Evolutionary conservation across 2,329 filamentous ascomycete genomes (phyloP), one percentile per base, ranked within the genome.

Genomic region (Talaromyces marneffei): DNA sequence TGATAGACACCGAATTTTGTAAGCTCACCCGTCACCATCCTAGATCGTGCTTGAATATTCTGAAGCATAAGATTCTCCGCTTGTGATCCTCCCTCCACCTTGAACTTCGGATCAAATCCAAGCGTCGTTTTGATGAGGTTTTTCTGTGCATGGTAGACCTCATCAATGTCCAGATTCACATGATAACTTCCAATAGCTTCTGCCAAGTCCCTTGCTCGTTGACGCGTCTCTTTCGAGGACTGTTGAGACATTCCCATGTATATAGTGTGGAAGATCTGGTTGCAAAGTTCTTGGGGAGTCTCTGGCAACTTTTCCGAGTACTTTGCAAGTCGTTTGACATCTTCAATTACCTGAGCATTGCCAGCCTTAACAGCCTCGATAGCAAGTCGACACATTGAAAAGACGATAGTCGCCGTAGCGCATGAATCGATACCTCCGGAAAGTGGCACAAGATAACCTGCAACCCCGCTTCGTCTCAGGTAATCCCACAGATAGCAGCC

Each of bases 241-340:
- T 87, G 83, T 65, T 79, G 77, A 71, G 85, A 90, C 63, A 68
- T 91, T 5, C 88, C 88, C 85, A 90, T 87, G 74, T 85, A 89
- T 73, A 90, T 27, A 1, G 86, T 89, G 64, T 82, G 80, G 64
- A 88, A 84, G 18, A 87, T 76, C 2, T 77, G 74, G 54, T 75
- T 74, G 62, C 79, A 85, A 23, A 89, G 78, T 44, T 87, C 83
- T 65, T 88, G 76, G 0, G 86, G 78, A 0, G 81, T 83, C 25
- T 76, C 75, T 1, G 85, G 84, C 0, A 83, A 42, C 73, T 77
- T 81, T 0, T 66, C 70, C 16, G 75, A 73, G 10, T 71, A 69
- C 59, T 79, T 73, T 5, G 77, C 70, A 20, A 73, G 63, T 9
- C 71, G 66, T 20, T 65, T 65, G 14, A 70, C 62, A 54, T 73